Evolutionary conservation across 2,329 filamentous ascomycete species (phyloP).

Genomic region (Sphaerostilbella broomeana): DNA sequence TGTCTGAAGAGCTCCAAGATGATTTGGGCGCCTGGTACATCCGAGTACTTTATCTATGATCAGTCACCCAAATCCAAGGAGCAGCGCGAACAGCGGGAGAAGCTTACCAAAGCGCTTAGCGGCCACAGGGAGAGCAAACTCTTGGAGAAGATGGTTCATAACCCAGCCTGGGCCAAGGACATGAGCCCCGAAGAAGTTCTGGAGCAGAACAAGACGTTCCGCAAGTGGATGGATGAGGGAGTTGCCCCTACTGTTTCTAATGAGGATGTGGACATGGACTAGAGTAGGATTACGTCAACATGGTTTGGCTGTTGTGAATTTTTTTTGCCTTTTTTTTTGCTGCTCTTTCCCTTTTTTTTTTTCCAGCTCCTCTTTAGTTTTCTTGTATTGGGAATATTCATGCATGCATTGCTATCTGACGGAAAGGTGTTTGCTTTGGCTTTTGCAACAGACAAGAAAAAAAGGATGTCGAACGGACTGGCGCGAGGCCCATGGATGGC

Average conservation of each 20-base stretch:
- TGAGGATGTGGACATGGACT: constrained; percentile 29
- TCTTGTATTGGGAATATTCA: too few relatives aligned
- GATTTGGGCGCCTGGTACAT: constrained; percentile 64
- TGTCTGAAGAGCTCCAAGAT: constrained; percentile 75
- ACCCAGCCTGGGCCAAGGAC: constrained; percentile 74
- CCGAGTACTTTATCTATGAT: constrained; percentile 67
- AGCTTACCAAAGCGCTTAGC: constrained; percentile 45
- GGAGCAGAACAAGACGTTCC: constrained; percentile 62
- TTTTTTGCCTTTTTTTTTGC: constrained; percentile 15
- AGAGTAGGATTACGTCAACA: constrained; percentile 9
- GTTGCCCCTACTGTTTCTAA: constrained; percentile 30
- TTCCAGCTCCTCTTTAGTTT: constrained; percentile 16
- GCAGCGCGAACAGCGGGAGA: constrained; percentile 45
- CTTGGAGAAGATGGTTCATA: constrained; percentile 74
- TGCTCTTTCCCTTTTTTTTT: constrained; percentile 15
- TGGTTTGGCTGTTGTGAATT: constrained; percentile 3
- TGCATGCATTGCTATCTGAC: too few relatives aligned
- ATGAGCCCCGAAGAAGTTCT: constrained; percentile 71
- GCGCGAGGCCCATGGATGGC: not conserved
- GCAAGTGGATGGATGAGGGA: constrained; percentile 48
- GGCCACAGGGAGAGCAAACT: constrained; percentile 65
- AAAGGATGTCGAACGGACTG: not conserved
- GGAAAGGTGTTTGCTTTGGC: too few relatives aligned
- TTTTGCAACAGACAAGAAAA: too few relatives aligned
- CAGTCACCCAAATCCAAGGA: constrained; percentile 62